Evolutionary conservation across 2,329 filamentous ascomycete genomes (phyloP), one percentile per base, ranked within the genome.

Genomic region (Cordyceps pruinosa): DNA sequence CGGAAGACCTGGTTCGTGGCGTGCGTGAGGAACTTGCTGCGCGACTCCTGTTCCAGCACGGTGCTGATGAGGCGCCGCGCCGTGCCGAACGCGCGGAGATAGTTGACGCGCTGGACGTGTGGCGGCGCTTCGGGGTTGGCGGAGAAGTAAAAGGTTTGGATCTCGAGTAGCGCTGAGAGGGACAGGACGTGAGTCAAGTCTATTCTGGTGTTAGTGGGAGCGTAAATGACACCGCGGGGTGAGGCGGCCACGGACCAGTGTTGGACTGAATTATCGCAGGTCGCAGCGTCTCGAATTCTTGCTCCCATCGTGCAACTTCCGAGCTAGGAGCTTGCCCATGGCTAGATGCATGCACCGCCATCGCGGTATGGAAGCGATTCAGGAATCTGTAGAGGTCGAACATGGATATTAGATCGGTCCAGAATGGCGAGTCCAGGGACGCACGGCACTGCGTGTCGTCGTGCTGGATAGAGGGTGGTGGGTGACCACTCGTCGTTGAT

Each of bases 131-230:
- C 71, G 2, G 73, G 70, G 0, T 72, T 70, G 3, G 75, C 76
- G 60, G 75, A 71, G 61, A 82, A 77, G 68, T 81, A 81, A 66
- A 77, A 81, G 1, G 71, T 67, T 60, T 83, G 79, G 9, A 82
- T 73, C 57, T 83, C 79, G n/a, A 81, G 71, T 23, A 76, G 72
- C 1, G 78, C 75, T 0, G 77, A 71, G 4, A 81, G 66, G 9
- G 78, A 67, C 49, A 77, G 76, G 62, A 81, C 78, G 17, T 73
- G 70, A 53, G 78, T 75, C 23, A 78, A 66, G 39, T 80, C 78
- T 78, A 61, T 62, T 3, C 17, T 15, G 15, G 41, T 41, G 35
- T 23, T 4, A n/a, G 44, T 47, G 17, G n/a, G 37, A 7, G 15
- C 9, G 49, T n/a, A 15, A n/a, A 48, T 5, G 23, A n/a, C 47